Evolutionary conservation across 1,284 basidiomycete species (phyloP).

Genomic region (Cystobasidium sp.): DNA sequence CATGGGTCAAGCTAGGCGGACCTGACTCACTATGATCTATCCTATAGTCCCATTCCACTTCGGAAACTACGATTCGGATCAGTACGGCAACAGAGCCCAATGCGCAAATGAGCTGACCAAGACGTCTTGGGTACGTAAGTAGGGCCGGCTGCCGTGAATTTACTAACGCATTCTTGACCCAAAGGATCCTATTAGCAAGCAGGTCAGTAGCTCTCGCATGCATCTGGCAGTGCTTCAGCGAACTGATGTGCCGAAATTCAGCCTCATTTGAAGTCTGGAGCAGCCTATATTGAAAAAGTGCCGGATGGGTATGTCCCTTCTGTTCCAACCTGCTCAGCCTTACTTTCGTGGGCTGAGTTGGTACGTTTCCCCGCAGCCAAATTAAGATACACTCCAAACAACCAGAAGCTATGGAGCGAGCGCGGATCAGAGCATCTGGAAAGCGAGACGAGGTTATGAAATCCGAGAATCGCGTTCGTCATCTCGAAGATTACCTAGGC

Average conservation of each 20-base stretch:
- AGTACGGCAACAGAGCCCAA: slow-evolving; percentile 2
- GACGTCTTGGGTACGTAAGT: slow-evolving; percentile 16
- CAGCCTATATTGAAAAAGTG: background rate
- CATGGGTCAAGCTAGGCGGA: background rate
- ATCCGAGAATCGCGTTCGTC: slow-evolving; percentile 2
- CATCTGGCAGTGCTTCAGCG: background rate
- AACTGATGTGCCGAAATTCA: background rate
- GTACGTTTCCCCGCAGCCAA: background rate
- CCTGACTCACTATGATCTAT: background rate
- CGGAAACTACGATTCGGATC: slow-evolving; percentile 18
- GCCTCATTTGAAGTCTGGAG: background rate
- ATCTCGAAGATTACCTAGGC: slow-evolving; percentile 23
- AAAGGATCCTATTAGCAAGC: slow-evolving; percentile 38
- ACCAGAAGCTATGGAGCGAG: slow-evolving; percentile 15
- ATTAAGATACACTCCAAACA: slow-evolving; percentile 17
- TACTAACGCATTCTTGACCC: too few relatives aligned
- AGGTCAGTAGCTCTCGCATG: background rate
- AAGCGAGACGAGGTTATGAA: background rate
- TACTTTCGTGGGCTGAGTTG: background rate
- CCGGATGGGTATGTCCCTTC: background rate
- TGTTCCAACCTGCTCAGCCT: background rate
- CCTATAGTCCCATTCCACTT: slow-evolving; percentile 26
- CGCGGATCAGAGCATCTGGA: background rate
- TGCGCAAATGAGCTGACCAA: slow-evolving; percentile 30
- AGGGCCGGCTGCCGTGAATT: background rate